Evolutionary conservation across 139 green algal genomes (phyloP), one percentile per base, ranked within the genome.

Genomic region (Mesotaenium endlicherianum): DNA sequence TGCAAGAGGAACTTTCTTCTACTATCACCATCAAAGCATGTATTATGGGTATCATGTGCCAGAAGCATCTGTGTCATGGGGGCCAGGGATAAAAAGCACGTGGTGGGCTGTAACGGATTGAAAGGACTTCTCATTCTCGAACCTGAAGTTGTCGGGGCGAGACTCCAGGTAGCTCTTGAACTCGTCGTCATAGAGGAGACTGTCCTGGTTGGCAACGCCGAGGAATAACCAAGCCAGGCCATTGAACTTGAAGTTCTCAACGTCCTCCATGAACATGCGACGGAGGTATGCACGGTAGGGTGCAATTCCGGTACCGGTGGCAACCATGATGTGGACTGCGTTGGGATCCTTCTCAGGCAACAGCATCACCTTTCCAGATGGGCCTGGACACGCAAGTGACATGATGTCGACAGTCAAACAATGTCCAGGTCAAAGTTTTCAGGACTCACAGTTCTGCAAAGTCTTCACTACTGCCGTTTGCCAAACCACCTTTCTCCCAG

Each of bases 201-300:
- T 91, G 72, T 99, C 96, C 38, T 81, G 92, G 94, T 99, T 99
- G 88, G 96, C 96, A 30, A 97, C 95, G 55, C 96, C 96, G 95
- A 99, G 98, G 95, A 99, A 99, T 14, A 99, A 88, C 96, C 96
- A 99, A 78, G 94, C 92, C 30, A 98, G 93, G 78, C 96, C 95
- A 44, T 75, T 92, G 89, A 96, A 97, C 91, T 98, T 95, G 91
- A 95, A 98, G 91, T 88, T 93, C 87, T 94, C 93, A 39, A 97
- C 89, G 74, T 97, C 89, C 92, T 99, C 96, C 83, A 95, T 91
- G 91, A 98, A 99, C 86, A 93, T 91, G 77, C 96, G 93, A 81
- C 95, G 92, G 91, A 93, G 95, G 95, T 98, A 99, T 43, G 93
- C 91, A 87, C 96, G 93, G 94, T 97, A 98, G 50, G 96, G 96